phyloP scores from a whole-genome alignment of 78 protist species.

The Cyanophora paradoxa region DNA sequence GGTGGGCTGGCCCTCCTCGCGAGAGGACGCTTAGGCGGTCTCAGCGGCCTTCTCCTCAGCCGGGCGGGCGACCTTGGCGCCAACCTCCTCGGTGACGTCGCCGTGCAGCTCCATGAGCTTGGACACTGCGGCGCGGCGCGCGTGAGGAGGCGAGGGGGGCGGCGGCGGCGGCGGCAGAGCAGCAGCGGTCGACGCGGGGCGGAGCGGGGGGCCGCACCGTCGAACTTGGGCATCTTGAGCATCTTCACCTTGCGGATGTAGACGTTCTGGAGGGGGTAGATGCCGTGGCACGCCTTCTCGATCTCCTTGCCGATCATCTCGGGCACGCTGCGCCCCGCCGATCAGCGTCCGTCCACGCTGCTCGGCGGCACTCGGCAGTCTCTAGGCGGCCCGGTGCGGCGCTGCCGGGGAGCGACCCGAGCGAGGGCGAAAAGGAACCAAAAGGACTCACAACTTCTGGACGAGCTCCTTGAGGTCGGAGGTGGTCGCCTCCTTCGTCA shows the following conservation, averaged over 20 bases:
- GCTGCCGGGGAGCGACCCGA: too few relatives aligned
- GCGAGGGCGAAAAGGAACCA: not conserved
- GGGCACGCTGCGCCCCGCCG: constrained; percentile 21
- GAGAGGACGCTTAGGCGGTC: too few relatives aligned
- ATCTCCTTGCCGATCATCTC: constrained; percentile 86
- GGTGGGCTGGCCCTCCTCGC: too few relatives aligned
- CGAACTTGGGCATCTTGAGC: constrained; percentile 85
- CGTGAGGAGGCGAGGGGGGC: not conserved
- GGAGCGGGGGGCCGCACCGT: not conserved
- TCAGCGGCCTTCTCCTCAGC: too few relatives aligned
- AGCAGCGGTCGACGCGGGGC: too few relatives aligned
- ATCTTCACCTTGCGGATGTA: constrained; percentile 93
- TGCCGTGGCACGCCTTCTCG: constrained; percentile 63
- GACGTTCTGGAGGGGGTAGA: constrained; percentile 95
- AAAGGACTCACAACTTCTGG: constrained; percentile 53
- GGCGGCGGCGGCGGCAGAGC: not conserved
- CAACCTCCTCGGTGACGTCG: not conserved
- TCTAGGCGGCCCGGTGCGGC: too few relatives aligned
- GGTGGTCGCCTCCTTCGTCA: constrained; percentile 67
- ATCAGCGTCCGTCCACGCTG: not conserved
- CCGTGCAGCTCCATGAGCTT: constrained; percentile 42
- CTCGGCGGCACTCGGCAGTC: not conserved
- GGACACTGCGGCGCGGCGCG: not conserved
- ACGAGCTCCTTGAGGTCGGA: constrained; percentile 70
- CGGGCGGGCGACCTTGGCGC: constrained; percentile 7